Evolutionary conservation across 2,329 filamentous ascomycete genomes (phyloP).

Genomic region (Trichoderma cornu-damae): DNA sequence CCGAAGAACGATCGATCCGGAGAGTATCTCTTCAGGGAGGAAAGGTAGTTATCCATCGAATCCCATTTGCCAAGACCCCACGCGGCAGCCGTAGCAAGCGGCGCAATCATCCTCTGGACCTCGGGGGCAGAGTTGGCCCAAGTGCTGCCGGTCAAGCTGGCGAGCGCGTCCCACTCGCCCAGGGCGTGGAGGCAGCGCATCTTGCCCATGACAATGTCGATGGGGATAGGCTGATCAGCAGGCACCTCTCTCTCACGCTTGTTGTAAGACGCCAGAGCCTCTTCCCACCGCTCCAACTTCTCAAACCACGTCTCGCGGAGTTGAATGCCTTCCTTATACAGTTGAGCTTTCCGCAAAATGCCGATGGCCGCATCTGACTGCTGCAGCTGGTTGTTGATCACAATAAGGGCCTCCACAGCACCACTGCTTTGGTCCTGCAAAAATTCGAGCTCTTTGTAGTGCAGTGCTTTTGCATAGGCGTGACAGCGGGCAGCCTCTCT

Average conservation of each 20-base stretch:
- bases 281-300: conserved; percentile 96
- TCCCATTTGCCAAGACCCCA: conserved; percentile 98
- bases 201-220: conserved; percentile 98
- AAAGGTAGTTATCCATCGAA: conserved; percentile 94
- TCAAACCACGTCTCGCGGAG: conserved; percentile 99
- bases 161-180: conserved; percentile 94
- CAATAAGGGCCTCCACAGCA: conserved; percentile 93
- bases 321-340: conserved; percentile 88
- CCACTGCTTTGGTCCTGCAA: conserved; percentile 94
- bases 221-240: conserved; percentile 55
- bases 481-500: conserved; percentile 95
- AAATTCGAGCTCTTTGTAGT: conserved; percentile 99
- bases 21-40: conserved; percentile 88
- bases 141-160: conserved; percentile 81
- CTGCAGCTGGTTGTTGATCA: conserved; percentile 98
- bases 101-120: conserved; percentile 84
- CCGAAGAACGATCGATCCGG: conserved; percentile 97
- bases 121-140: conserved; percentile 88
- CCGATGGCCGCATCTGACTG: conserved; percentile 98
- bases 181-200: conserved; percentile 97
- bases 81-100: conserved; percentile 87
- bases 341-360: conserved; percentile 91
- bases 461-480: conserved; percentile 93
- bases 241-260: conserved; percentile 70
- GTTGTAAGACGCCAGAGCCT: conserved; percentile 87